Evolutionary conservation across 2,329 filamentous ascomycete species (phyloP).

Genomic region (Cladosporium oxysporum): DNA sequence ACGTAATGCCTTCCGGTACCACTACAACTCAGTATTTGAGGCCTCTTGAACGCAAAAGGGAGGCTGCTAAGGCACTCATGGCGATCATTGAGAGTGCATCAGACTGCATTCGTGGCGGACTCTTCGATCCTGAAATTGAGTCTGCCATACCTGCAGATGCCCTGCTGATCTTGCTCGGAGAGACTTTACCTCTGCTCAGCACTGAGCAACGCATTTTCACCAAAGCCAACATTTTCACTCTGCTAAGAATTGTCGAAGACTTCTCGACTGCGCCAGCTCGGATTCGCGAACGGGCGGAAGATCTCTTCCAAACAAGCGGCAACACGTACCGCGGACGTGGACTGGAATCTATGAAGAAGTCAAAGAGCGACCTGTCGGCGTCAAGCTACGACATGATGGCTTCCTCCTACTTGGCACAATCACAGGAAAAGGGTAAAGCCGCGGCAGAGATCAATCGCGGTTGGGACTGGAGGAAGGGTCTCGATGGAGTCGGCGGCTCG

Average conservation of each 20-base stretch:
- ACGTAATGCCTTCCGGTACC: constrained; percentile 38
- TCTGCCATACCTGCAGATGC: constrained; percentile 88
- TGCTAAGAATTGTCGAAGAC: constrained; percentile 35
- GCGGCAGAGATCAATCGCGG: constrained; percentile 42
- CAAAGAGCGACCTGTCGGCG: constrained; percentile 27
- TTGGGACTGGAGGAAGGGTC: constrained; percentile 68
- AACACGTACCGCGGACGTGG: constrained; percentile 28
- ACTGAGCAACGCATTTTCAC: constrained; percentile 35
- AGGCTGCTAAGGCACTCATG: constrained; percentile 72
- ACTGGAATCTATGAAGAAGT: constrained; percentile 20
- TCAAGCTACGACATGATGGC: constrained; percentile 36
- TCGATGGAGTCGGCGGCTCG: constrained; percentile 54
- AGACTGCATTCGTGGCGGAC: constrained; percentile 86
- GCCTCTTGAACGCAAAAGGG: constrained; percentile 63
- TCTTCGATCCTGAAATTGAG: constrained; percentile 79
- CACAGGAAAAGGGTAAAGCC: constrained; percentile 28
- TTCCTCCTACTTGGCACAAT: constrained; percentile 32
- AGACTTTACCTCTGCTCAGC: constrained; percentile 76
- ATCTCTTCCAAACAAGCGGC: constrained; percentile 30
- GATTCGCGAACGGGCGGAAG: constrained; percentile 33
- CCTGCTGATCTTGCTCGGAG: constrained; percentile 77
- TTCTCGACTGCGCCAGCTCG: constrained; percentile 30
- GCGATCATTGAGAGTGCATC: constrained; percentile 84
- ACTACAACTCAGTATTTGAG: constrained; percentile 47
- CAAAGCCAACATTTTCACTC: constrained; percentile 31